A percentile compares a stretch with the other conserved stretches of the same genome.
Conservation (phyloP, 2,329 filamentous ascomycete species). For the Ophiostoma piceae region DNA sequence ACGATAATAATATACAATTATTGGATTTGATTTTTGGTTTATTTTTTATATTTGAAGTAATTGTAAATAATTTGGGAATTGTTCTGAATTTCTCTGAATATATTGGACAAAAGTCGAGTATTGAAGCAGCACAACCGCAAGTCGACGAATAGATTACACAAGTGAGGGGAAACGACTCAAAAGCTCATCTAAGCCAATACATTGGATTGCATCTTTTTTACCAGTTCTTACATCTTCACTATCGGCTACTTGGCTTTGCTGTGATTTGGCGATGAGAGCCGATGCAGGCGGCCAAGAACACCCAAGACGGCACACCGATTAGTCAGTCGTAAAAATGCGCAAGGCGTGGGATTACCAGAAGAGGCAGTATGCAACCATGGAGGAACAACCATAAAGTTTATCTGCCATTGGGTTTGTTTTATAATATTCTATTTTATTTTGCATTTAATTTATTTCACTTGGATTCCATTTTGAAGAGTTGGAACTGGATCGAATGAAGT, state of each 20-base stretch:
- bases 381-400: background rate
- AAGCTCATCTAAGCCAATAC: background rate
- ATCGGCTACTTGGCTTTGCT: background rate
- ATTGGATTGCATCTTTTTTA: background rate
- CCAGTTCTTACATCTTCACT: background rate
- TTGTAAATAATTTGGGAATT: too few relatives aligned
- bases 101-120: background rate
- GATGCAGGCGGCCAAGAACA: background rate
- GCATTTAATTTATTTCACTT: background rate
- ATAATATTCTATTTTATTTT: background rate
- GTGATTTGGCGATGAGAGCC: background rate
- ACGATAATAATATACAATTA: background rate
- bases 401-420: background rate
- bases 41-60: background rate
- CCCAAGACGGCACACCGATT: background rate
- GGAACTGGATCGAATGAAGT: background rate
- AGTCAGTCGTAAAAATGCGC: background rate
- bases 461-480: background rate
- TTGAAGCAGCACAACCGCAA: background rate
- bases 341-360: constrained; percentile 6
- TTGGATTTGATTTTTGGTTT: background rate
- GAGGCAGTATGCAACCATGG: background rate
- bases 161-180: background rate
- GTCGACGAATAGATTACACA: background rate
- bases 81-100: background rate